These are phyloP conservation scores for Adansonia rubrostipa DNA, from an alignment of 441 rosid genomes.

Conservation along the genomic window DNA sequence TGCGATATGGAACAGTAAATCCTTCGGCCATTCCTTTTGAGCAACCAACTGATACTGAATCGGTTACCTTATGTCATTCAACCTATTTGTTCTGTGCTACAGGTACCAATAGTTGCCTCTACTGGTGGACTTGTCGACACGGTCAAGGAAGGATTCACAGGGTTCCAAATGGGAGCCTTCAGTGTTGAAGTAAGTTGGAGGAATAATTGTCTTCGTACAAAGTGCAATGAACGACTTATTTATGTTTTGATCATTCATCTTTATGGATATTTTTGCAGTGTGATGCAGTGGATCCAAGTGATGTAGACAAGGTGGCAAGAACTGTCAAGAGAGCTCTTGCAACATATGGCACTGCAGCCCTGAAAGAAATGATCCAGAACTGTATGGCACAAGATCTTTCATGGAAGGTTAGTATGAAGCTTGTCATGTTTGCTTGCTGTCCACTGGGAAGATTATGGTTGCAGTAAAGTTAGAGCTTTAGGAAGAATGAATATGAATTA, in stretches of 20 bases:
- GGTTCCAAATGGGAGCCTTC: constrained; percentile 90
- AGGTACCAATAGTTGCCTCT: constrained; percentile 85
- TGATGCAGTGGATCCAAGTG: constrained; percentile 75
- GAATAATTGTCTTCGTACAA: background rate
- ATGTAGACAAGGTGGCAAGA: constrained; percentile 65
- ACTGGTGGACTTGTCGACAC: constrained; percentile 97
- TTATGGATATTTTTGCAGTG: constrained; percentile 52
- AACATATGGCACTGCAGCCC: constrained; percentile 55
- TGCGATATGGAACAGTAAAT: constrained; percentile 94
- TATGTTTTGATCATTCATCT: background rate
- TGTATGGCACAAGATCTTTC: constrained; percentile 91
- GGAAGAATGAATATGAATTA: background rate
- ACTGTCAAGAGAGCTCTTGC: constrained; percentile 62
- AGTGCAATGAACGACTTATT: background rate
- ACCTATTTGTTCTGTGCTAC: constrained; percentile 14
- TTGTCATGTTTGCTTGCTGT: too few relatives aligned
- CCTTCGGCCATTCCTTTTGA: background rate
- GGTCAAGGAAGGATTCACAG: constrained; percentile 85
- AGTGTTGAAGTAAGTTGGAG: constrained; percentile 57
- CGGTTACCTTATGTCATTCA: too few relatives aligned
- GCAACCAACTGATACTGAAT: background rate
- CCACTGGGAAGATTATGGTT: too few relatives aligned
- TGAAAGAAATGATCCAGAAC: constrained; percentile 76
- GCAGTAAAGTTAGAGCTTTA: background rate
- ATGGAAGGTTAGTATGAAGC: constrained; percentile 74